Conservation (phyloP, 495 filamentous ascomycete species). For the Xylaria telfairii region DNA sequence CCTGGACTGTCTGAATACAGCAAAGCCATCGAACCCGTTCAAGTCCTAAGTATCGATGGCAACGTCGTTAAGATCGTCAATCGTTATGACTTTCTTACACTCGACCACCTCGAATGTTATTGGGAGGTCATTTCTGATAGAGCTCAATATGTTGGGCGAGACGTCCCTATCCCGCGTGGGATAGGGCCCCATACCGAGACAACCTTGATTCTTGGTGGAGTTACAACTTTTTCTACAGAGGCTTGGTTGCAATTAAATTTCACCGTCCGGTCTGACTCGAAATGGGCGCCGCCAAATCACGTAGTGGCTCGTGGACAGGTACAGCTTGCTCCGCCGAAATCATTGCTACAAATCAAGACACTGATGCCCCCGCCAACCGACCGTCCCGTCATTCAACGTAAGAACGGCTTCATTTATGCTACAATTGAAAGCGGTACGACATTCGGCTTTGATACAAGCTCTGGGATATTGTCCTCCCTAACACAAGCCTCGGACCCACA, state of each 20-base stretch:
- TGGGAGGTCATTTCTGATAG: slow-evolving; percentile 54
- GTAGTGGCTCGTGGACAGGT: slow-evolving; percentile 61
- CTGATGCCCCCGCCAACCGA: slow-evolving; percentile 19
- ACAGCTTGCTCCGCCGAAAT: slow-evolving; percentile 37
- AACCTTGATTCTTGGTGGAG: slow-evolving; percentile 35
- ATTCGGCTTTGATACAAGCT: slow-evolving; percentile 52
- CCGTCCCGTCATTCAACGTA: slow-evolving; percentile 29
- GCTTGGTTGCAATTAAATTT: slow-evolving; percentile 58
- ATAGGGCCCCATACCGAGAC: slow-evolving; percentile 45
- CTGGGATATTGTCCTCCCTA: slow-evolving; percentile 49
- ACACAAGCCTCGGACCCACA: slow-evolving; percentile 29
- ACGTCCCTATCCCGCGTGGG: slow-evolving; percentile 44
- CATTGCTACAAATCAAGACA: slow-evolving; percentile 36
- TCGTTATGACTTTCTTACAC: slow-evolving; percentile 58
- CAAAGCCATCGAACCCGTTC: slow-evolving; percentile 69
- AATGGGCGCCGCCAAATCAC: slow-evolving; percentile 55
- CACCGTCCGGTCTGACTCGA: slow-evolving; percentile 34
- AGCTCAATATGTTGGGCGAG: slow-evolving; percentile 33
- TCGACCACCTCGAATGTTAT: slow-evolving; percentile 55
- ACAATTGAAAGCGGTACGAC: slow-evolving; percentile 32
- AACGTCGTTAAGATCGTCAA: slow-evolving; percentile 55
- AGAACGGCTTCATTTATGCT: slow-evolving; percentile 38
- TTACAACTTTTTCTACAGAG: slow-evolving; percentile 31
- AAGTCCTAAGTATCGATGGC: slow-evolving; percentile 43
- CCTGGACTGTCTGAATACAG: slow-evolving; percentile 68